Evolutionary conservation across 768 basidiomycete species (phyloP).

Genomic region (Tylopilus sp.): DNA sequence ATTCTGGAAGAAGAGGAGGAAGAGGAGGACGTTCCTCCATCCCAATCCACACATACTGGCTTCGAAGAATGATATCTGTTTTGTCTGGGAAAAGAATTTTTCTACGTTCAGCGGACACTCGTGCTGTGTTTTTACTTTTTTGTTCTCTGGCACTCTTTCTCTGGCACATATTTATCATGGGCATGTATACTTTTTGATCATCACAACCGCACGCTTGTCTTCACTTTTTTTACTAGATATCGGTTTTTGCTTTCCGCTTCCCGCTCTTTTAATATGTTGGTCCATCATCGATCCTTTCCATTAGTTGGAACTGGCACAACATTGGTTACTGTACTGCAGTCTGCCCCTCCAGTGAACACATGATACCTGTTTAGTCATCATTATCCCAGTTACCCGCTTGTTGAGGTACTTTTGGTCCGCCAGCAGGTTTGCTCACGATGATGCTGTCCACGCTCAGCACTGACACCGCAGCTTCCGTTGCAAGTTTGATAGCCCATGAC

Average conservation of each 20-base stretch:
- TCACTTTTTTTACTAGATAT: slow-evolving; percentile 5
- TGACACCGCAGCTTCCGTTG: slow-evolving; percentile 85
- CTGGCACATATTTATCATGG: slow-evolving; percentile 29
- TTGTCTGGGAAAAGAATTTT: slow-evolving; percentile 11
- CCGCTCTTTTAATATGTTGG: slow-evolving; percentile 7
- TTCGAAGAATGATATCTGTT: slow-evolving; percentile 21
- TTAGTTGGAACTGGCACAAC: slow-evolving; percentile 21
- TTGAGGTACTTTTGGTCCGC: slow-evolving; percentile 84
- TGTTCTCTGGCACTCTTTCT: slow-evolving; percentile 7
- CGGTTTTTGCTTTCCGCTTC: not conserved
- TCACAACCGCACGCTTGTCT: slow-evolving; percentile 8
- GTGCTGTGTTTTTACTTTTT: slow-evolving; percentile 26
- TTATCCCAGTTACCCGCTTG: slow-evolving; percentile 88
- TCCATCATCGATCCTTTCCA: slow-evolving; percentile 8
- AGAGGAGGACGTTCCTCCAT: slow-evolving; percentile 37
- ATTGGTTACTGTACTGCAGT: slow-evolving; percentile 28
- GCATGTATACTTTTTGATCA: slow-evolving; percentile 27
- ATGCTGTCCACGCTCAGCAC: slow-evolving; percentile 96
- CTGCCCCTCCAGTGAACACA: slow-evolving; percentile 11
- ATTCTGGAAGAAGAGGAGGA: slow-evolving; percentile 61
- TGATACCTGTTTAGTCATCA: slow-evolving; percentile 40
- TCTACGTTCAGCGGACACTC: slow-evolving; percentile 15
- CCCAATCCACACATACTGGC: slow-evolving; percentile 21
- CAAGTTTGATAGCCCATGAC: slow-evolving; percentile 86
- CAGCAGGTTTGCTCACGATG: slow-evolving; percentile 94